Base-by-base conservation (phyloP, 2,329 filamentous ascomycete genomes). In the Fusarium gaditjirri region DNA sequence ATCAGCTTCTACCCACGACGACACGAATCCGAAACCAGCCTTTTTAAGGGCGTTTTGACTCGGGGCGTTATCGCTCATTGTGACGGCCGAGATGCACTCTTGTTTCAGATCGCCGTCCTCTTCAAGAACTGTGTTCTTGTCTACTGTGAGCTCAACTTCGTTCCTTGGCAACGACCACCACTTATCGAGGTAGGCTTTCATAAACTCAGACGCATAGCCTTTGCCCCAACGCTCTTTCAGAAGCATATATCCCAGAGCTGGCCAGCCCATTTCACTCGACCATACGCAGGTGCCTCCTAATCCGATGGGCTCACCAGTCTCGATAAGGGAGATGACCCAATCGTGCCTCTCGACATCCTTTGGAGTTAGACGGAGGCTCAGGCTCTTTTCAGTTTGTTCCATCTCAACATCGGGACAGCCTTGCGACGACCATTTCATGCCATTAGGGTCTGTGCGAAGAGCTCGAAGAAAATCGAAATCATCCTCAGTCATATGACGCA, bases 41-140 rank as follows among this genome's bases (percentile, higher is more conserved):
- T 91, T 92, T 52, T 78, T 74, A 60, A 93, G 71, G 12, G 93
- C 87, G 6, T 83, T 83, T 64, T 86, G 85, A 72, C 90, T 92
- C 7, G 81, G 82, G 12, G 65, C 61, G 73, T 93, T 91, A 17
- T 78, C 76, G 2, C 78, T 78, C 41, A 87, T 83, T 14, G 87
- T 86, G 11, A 87, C 78, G 3, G 87, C 87, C 23, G 81, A 75
- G 46, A 89, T 67, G 50, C 79, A 73, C 77, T 88, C 85, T 33
- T 77, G 78, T 31, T 82, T 80, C 46, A 76, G 43, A 23, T 73
- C 68, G 6, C 69, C 78, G 11, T 77, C 76, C 11, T 76, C 76
- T 17, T 68, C 76, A 29, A n/a, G 72, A 21, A 85, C 77, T 13
- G 82, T 83, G 64, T 73, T 73, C 70, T 61, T 76, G 38, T 84